Evolutionary conservation across 2,329 filamentous ascomycete genomes (phyloP).

Genomic region (Fusarium gaditjirri): DNA sequence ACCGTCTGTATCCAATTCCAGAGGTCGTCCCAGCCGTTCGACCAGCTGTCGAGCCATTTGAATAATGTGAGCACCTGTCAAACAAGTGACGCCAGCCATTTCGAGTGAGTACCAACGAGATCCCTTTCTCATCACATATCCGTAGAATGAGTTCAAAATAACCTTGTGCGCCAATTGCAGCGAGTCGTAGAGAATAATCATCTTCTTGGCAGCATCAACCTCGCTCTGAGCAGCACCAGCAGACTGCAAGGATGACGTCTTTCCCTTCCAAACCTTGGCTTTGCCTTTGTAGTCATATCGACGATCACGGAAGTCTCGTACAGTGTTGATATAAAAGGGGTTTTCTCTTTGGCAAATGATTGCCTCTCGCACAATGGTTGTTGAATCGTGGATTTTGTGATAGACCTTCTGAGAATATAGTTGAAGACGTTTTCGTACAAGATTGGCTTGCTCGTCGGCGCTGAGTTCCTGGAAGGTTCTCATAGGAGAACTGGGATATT

Average conservation of each 20-base stretch:
- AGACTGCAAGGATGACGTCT: conserved; percentile 86
- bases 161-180: conserved; percentile 98
- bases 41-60: conserved; percentile 95
- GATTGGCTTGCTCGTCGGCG: conserved; percentile 80
- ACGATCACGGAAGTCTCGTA: conserved; percentile 94
- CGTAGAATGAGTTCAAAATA: conserved; percentile 98
- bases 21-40: conserved; percentile 88
- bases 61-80: conserved; percentile 96
- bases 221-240: conserved; percentile 80
- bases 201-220: conserved; percentile 96
- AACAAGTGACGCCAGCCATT: conserved; percentile 97
- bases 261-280: conserved; percentile 98
- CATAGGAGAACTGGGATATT: conserved; percentile 73
- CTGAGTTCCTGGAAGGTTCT: conserved; percentile 84
- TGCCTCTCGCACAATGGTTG: conserved; percentile 90
- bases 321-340: conserved; percentile 97
- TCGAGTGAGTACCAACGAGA: conserved; percentile 99
- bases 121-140: conserved; percentile 99
- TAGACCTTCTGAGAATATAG: conserved; percentile 99
- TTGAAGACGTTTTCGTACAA: conserved; percentile 88
- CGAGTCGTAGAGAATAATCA: conserved; percentile 96
- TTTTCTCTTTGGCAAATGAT: conserved; percentile 99
- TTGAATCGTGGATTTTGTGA: conserved; percentile 97
- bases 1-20: conserved; percentile 97
- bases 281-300: conserved; percentile 98